Conservation (phyloP, 495 filamentous ascomycete genomes). For the Wilcoxina mikolae region DNA sequence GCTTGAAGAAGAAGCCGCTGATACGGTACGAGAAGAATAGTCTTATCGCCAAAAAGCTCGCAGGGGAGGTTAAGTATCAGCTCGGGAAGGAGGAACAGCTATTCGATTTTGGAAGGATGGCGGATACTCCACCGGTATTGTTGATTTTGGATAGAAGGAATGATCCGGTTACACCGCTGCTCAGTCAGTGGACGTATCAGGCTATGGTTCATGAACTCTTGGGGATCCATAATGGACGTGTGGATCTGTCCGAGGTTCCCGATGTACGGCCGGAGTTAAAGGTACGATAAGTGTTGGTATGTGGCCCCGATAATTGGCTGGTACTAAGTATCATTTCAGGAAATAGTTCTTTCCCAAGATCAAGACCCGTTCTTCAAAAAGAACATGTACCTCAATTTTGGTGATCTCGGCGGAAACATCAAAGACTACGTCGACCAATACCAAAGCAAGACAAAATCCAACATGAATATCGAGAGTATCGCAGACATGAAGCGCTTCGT, state of each 20-base stretch:
- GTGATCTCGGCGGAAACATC: slow-evolving; percentile 90
- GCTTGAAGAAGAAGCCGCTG: slow-evolving; percentile 88
- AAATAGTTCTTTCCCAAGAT: slow-evolving; percentile 91
- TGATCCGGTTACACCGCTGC: slow-evolving; percentile 86
- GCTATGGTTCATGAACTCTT: slow-evolving; percentile 97
- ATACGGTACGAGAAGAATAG: slow-evolving; percentile 93
- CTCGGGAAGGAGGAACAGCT: slow-evolving; percentile 92
- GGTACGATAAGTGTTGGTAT: slow-evolving; percentile 8
- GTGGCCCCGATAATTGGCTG: no score
- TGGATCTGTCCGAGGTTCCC: slow-evolving; percentile 72
- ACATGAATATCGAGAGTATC: slow-evolving; percentile 89
- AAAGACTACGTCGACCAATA: slow-evolving; percentile 98
- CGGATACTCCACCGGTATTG: slow-evolving; percentile 86
- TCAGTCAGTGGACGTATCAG: slow-evolving; percentile 98
- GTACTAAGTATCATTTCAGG: no score
- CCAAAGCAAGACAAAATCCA: slow-evolving; percentile 84
- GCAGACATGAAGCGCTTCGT: slow-evolving; percentile 98
- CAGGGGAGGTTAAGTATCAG: slow-evolving; percentile 61
- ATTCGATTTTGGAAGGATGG: slow-evolving; percentile 80
- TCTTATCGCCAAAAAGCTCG: slow-evolving; percentile 76
- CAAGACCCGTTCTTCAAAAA: slow-evolving; percentile 99
- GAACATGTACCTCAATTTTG: slow-evolving; percentile 99
- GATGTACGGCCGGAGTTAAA: slow-evolving; percentile 81
- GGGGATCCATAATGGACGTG: slow-evolving; percentile 82
- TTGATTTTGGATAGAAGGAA: slow-evolving; percentile 83